Evolutionary conservation across 2,329 filamentous ascomycete genomes (phyloP), one percentile per base, ranked within the genome.

Genomic region (Sordariomycetes sp.): DNA sequence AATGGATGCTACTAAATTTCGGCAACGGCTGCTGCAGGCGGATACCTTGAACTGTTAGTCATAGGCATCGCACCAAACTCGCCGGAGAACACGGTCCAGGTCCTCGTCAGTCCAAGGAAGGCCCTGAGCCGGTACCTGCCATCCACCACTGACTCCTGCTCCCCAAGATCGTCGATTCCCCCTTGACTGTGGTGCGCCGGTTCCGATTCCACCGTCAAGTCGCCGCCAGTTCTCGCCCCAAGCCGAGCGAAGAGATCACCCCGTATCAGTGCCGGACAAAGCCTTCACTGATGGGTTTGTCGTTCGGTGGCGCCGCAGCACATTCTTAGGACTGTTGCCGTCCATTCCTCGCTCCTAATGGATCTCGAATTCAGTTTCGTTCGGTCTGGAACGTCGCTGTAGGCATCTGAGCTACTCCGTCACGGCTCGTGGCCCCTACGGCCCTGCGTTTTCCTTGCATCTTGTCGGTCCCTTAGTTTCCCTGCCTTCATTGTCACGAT

Each of bases 31-130:
- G 46, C 20, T 50, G 22, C 46, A 22, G 46, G 46, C 46, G 20
- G 22, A 24, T 53, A 53, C 51, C 37, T 54, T 12, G 32, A 54
- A 14, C 34, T 54, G 53, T 54, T 54, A 54, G 53, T 54, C 53
- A 54, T 54, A 34, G 18, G 28, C 28, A 34, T 25, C 32, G 20
- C 28, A 35, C 32, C n/a, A 37, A 24, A 37, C 32, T 16, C 32
- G 20, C 28, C 12, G 20, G 28, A 54, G 22, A 54, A 54, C 53
- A 54, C 20, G 20, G 12, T 6, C 32, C 28, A 53, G 53, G 53
- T 54, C 22, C 53, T 20, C 20, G 46, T 20, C 22, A 24, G 46
- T 50, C 46, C 22, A 11, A 22, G 3, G n/a, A 11, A 22, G 46
- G 46, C 46, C 46, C 6, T 11, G 8, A 50, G 22, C 22, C 20